Base-by-base conservation (phyloP, 2,329 filamentous ascomycete species). In the Fusarium illudens region DNA sequence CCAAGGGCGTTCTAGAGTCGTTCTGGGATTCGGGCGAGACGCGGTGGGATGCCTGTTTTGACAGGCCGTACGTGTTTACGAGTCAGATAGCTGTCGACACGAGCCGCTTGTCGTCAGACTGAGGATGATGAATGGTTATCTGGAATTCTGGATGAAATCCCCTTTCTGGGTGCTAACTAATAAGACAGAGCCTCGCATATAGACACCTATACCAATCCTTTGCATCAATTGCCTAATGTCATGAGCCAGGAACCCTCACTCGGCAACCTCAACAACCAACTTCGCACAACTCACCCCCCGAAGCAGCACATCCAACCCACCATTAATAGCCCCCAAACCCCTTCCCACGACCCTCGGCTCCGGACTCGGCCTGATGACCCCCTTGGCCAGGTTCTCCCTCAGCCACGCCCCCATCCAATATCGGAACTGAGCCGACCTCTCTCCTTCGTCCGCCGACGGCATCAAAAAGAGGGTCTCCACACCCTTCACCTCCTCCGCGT, bases 241-340 rank as follows among this genome's bases (percentile, higher is more conserved):
- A n/a, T n/a, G n/a, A n/a, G n/a, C 8, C 9, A 4, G 2, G 50
- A 15, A 25, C 3, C 27, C 17, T 74, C 32, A 81, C 50, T 78
- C 73, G 0, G 60, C 64, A 71, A 82, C 30, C 58, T 83, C 77
- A 50, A 83, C 68, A 34, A 83, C 74, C 58, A 83, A 73, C 71
- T 83, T 83, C 0, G 70, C 75, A 62, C 81, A 82, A 44, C 80
- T 83, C 12, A 83, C 80, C 0, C 82, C 81, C n/a, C 29, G 56
- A 1, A 63, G 59, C 13, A 83, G 51, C 15, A 37, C 58, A 22
- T 82, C 76, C 60, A 83, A 51, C n/a, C 76, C 81, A 56, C 33
- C 57, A 71, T 82, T 80, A 2, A 84, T 73, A 37, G 71, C 70
- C 6, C 59, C 73, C 52, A 83, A 42, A 0, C 81, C 79, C 3